These are phyloP conservation scores for Xylaria castorea DNA, from an alignment of 495 filamentous ascomycete genomes.

Conservation along the genomic window DNA sequence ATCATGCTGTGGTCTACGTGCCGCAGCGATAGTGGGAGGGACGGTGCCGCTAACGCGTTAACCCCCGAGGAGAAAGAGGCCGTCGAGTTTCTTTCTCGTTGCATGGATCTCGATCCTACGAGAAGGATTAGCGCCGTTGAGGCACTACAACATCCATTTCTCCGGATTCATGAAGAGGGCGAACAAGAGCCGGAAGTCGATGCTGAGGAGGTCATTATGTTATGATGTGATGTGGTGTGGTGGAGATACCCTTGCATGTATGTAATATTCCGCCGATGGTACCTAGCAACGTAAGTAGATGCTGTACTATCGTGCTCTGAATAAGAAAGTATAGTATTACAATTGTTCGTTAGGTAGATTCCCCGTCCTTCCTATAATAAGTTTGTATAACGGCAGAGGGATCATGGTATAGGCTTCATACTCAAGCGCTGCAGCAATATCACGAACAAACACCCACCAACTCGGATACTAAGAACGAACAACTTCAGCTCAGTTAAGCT, in stretches of 20 bases:
- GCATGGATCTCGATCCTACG: slow-evolving; percentile 74
- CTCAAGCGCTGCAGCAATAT: not conserved
- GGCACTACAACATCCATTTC: slow-evolving; percentile 78
- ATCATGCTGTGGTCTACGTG: slow-evolving; percentile 91
- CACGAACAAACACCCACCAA: not conserved
- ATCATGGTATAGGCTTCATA: not conserved
- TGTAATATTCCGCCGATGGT: not conserved
- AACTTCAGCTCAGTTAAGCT: not conserved
- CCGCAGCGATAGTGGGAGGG: slow-evolving; percentile 54
- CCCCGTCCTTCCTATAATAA: not conserved
- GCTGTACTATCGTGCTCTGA: not conserved
- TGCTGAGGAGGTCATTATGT: slow-evolving; percentile 42
- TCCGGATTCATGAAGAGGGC: slow-evolving; percentile 50
- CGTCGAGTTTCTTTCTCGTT: slow-evolving; percentile 68
- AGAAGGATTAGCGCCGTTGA: slow-evolving; percentile 75
- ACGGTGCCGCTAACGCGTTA: slow-evolving; percentile 53
- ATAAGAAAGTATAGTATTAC: not conserved
- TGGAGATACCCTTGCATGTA: slow-evolving; percentile 26
- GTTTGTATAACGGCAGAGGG: not conserved
- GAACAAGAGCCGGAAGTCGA: slow-evolving; percentile 23
- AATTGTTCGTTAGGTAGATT: not conserved
- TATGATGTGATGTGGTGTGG: slow-evolving; percentile 30
- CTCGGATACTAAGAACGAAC: not conserved
- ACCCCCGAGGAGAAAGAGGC: slow-evolving; percentile 67
- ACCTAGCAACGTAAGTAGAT: not conserved